Evolutionary conservation across 139 green algal genomes (phyloP).

Genomic region (Parachlorella kessleri): DNA sequence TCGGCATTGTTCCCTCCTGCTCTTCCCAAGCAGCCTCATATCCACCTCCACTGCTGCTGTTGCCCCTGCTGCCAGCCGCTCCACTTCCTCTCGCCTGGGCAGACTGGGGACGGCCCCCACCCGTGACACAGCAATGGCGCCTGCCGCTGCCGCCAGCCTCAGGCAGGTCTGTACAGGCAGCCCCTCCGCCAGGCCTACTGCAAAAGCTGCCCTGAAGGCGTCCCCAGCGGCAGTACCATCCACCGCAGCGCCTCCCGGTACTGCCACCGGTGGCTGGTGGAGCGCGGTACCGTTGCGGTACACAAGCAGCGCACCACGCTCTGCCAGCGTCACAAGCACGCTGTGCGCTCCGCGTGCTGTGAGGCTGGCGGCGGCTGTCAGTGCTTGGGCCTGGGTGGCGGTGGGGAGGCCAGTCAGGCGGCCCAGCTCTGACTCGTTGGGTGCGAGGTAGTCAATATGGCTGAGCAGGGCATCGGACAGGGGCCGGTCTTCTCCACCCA

Average conservation of each 20-base stretch:
- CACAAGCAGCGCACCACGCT: constrained; percentile 57
- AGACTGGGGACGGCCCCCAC: constrained; percentile 58
- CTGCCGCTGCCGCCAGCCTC: constrained; percentile 49
- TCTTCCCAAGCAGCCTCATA: no score
- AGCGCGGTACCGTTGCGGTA: constrained; percentile 4
- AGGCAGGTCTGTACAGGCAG: constrained; percentile 31
- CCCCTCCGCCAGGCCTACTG: constrained; percentile 59
- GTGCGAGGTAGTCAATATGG: constrained; percentile 45
- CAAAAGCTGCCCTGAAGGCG: constrained; percentile 69
- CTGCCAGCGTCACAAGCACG: constrained; percentile 67
- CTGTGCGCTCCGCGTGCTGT: constrained; percentile 30
- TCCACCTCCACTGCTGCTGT: no score
- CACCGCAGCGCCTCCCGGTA: constrained; percentile 41
- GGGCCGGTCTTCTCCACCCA: constrained; percentile 54
- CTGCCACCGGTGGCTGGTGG: constrained; percentile 34
- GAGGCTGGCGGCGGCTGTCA: constrained; percentile 43
- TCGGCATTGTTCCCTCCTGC: neutral
- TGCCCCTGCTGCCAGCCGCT: constrained; percentile 42
- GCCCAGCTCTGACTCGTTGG: constrained; percentile 71
- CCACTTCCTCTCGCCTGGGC: constrained; percentile 46
- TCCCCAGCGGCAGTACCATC: constrained; percentile 68
- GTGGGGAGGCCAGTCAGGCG: constrained; percentile 41
- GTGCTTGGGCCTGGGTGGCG: constrained; percentile 43
- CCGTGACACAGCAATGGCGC: constrained; percentile 49
- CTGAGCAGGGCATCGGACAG: constrained; percentile 43